These are phyloP conservation scores for Eremomyces bilateralis DNA, from an alignment of 495 filamentous ascomycete genomes.

Conservation along the genomic window DNA sequence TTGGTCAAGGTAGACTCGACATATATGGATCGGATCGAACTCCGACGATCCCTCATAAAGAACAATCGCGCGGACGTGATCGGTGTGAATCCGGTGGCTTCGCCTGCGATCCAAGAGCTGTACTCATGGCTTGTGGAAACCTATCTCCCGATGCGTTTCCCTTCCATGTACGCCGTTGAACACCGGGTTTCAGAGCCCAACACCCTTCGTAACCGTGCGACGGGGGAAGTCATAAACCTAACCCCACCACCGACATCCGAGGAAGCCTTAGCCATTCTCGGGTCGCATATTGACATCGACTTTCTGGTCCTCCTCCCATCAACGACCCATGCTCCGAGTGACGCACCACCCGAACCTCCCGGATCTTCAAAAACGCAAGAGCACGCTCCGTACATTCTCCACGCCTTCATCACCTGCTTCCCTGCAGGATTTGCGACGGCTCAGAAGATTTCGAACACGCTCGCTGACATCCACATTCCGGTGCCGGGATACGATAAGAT, in stretches of 20 bases:
- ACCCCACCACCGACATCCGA: slow-evolving; percentile 10
- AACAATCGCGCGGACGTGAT: slow-evolving; percentile 23
- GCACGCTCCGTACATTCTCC: slow-evolving; percentile 28
- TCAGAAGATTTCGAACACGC: slow-evolving; percentile 36
- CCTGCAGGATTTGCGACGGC: slow-evolving; percentile 49
- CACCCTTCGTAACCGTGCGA: slow-evolving; percentile 22
- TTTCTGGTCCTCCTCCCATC: slow-evolving; percentile 47
- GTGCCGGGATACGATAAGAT: slow-evolving; percentile 41
- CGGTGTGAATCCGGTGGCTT: slow-evolving; percentile 22
- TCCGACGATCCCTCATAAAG: slow-evolving; percentile 29
- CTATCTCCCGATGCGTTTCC: slow-evolving; percentile 46
- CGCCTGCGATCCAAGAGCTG: slow-evolving; percentile 34
- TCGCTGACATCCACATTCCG: slow-evolving; percentile 42
- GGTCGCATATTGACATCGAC: slow-evolving; percentile 47
- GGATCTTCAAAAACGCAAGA: no score
- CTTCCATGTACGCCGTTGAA: slow-evolving; percentile 32
- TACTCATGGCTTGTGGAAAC: slow-evolving; percentile 39
- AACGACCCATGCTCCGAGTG: not conserved
- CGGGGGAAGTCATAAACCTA: slow-evolving; percentile 23
- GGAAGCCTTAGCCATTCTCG: slow-evolving; percentile 27
- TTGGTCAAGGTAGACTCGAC: slow-evolving; percentile 45
- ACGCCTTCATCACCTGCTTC: slow-evolving; percentile 49
- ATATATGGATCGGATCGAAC: slow-evolving; percentile 31
- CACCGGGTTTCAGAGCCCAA: not conserved
- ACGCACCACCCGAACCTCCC: no score